Conservation (phyloP, 768 basidiomycete species). For the Sistotremastrum niveocremeum region DNA sequence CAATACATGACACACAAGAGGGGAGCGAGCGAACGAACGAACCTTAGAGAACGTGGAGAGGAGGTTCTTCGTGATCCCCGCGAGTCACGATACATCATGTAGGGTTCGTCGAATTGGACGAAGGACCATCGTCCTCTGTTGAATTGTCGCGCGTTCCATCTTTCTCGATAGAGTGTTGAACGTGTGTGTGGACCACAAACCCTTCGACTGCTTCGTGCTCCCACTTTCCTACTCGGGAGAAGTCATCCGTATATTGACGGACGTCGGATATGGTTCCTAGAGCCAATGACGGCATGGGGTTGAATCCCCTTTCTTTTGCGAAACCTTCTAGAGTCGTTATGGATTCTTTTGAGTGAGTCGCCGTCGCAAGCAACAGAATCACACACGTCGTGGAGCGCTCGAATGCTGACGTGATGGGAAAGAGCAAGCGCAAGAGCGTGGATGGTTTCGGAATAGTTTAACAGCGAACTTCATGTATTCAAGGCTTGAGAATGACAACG, state of each 20-base stretch:
- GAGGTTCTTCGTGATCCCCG: constrained; percentile 76
- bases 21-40: too few species aligned
- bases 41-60: constrained; percentile 26
- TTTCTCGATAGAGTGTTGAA: constrained; percentile 31
- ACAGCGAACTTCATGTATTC: too few species aligned
- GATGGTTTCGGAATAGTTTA: too few species aligned
- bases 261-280: constrained; percentile 56
- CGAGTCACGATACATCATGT: constrained; percentile 98
- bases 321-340: too few species aligned
- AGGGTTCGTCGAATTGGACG: constrained; percentile 97
- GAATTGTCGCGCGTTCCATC: constrained; percentile 24
- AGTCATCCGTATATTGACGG: constrained; percentile 51
- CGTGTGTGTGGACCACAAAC: constrained; percentile 79
- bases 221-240: constrained; percentile 63
- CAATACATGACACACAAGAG: too few species aligned
- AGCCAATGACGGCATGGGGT: constrained; percentile 48
- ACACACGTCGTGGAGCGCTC: too few species aligned
- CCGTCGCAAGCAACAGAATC: too few species aligned
- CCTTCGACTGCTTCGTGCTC: constrained; percentile 79
- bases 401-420: too few species aligned
- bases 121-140: too few species aligned
- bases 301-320: constrained; percentile 85
- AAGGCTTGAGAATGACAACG: too few species aligned
- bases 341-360: too few species aligned
- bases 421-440: too few species aligned